Evolutionary conservation across 2,329 filamentous ascomycete genomes (phyloP).

Genomic region (Trichoderma harzianum): DNA sequence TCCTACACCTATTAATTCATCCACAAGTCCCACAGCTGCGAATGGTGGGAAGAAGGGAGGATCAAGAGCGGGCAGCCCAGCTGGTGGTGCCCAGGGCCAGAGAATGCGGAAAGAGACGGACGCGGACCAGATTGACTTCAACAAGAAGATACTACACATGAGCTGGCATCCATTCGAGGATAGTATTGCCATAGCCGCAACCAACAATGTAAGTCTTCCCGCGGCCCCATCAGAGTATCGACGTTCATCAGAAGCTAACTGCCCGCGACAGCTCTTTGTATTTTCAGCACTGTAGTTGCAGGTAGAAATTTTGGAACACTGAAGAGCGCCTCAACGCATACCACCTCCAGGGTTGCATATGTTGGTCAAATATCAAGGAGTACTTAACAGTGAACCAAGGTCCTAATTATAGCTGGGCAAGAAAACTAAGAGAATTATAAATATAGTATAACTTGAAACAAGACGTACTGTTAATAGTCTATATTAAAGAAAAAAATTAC

Average conservation of each 20-base stretch:
- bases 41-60: constrained; percentile 79
- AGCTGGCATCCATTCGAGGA: constrained; percentile 99
- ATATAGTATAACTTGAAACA: constrained; percentile 17
- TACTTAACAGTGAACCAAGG: constrained; percentile 6
- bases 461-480: constrained; percentile 12
- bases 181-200: constrained; percentile 98
- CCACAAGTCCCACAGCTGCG: constrained; percentile 66
- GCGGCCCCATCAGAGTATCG: neutral
- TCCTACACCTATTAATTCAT: constrained; percentile 89
- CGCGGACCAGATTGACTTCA: constrained; percentile 98
- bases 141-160: constrained; percentile 99
- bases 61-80: constrained; percentile 84
- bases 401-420: constrained; percentile 8
- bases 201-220: constrained; percentile 82
- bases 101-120: constrained; percentile 99
- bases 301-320: constrained; percentile 13
- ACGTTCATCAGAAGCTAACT: constrained; percentile 25
- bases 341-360: neutral
- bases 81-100: constrained; percentile 73
- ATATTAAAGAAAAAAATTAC: neutral
- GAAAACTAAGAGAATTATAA: constrained; percentile 15
- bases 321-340: constrained; percentile 3
- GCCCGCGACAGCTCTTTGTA: constrained; percentile 61
- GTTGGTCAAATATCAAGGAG: constrained; percentile 3
- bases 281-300: constrained; percentile 66